Conservation (phyloP, 192 early-diverging fungal species). For the Jimgerdemannia lactiflua region DNA sequence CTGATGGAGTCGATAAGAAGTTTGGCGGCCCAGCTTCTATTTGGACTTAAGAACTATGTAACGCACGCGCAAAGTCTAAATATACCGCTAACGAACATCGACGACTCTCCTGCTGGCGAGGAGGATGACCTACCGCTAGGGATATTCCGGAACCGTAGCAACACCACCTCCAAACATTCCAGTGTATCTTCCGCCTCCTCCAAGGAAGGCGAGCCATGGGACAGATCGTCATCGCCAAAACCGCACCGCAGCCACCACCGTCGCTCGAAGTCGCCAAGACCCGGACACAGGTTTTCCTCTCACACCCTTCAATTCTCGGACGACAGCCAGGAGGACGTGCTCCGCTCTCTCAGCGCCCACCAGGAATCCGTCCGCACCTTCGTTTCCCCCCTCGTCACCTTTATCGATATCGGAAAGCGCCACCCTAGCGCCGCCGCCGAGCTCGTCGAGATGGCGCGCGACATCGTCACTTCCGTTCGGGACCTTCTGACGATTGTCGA, state of each 20-base stretch:
- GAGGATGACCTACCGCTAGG: background rate
- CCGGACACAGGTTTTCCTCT: no score
- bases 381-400: background rate
- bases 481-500: conserved; percentile 30
- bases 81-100: background rate
- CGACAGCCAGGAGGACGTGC: background rate
- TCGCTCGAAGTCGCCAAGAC: no score
- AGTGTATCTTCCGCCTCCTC: background rate
- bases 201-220: background rate
- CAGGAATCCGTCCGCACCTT: background rate
- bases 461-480: conserved; percentile 27
- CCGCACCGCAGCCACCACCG: background rate
- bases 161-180: background rate
- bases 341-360: background rate
- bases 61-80: background rate
- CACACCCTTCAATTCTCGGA: background rate
- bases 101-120: background rate
- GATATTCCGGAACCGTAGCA: background rate
- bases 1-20: background rate
- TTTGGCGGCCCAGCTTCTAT: conserved; percentile 19
- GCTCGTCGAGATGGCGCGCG: conserved; percentile 30
- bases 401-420: background rate
- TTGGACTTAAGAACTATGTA: background rate
- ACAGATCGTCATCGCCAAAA: background rate
- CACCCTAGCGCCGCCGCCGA: conserved; percentile 4